Percentiles rank a stretch among this genome's conserved stretches.
These are phyloP conservation scores for Colletotrichum godetiae DNA, from an alignment of 2,329 filamentous ascomycete species.

Conservation along the genomic window DNA sequence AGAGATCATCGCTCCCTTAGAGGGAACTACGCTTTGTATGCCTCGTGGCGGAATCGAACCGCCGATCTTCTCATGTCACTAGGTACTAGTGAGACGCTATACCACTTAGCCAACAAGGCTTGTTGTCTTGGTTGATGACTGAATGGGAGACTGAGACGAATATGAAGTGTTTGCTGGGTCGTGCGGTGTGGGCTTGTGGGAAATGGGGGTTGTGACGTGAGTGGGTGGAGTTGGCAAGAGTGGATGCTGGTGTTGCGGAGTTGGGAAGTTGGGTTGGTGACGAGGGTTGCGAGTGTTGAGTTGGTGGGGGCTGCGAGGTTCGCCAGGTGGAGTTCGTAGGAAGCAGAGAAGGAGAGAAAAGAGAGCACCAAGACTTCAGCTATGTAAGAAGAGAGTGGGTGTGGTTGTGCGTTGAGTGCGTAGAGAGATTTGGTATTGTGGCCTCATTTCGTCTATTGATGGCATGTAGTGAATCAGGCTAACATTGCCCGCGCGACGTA, in stretches of 20 bases:
- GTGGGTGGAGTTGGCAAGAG: not conserved
- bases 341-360: no score
- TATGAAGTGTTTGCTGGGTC: not conserved
- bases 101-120: constrained; percentile 3
- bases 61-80: constrained; percentile 15
- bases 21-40: not conserved
- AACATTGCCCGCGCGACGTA: not conserved
- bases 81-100: constrained; percentile 6
- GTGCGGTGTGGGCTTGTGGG: not conserved
- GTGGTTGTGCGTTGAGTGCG: no score
- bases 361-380: no score
- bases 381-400: no score
- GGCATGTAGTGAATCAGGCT: no score
- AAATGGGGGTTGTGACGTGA: not conserved
- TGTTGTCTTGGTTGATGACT: not conserved
- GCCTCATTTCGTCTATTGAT: no score
- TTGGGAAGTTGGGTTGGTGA: constrained; percentile 3
- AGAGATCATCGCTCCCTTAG: not conserved
- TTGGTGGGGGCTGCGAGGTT: no score
- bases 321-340: no score
- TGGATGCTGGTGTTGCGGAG: not conserved
- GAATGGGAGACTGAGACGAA: fast-evolving
- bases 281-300: not conserved
- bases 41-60: constrained; percentile 12
- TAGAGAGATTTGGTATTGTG: no score